Conservation (phyloP, 805 yeast genomes). For the Candida fluviatilis region DNA sequence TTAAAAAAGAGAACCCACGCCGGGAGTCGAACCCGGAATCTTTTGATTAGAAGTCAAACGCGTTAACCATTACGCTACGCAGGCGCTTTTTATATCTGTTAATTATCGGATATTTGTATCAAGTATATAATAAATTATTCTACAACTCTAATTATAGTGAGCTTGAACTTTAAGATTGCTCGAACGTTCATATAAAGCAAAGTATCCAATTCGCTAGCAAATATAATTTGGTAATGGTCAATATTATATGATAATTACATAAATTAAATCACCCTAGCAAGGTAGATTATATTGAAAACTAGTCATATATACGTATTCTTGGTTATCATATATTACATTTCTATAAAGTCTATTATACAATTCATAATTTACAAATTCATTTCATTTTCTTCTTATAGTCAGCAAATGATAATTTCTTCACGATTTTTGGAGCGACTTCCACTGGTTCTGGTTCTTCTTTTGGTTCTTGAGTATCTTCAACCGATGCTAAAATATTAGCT, state of each 20-base stretch:
- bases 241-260: no score
- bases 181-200: no score
- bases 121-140: no score
- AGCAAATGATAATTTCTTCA: constrained; percentile 62
- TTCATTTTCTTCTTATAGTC: constrained; percentile 64
- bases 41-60: constrained; percentile 66
- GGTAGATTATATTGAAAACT: no score
- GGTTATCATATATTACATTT: no score
- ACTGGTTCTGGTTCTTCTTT: constrained; percentile 1
- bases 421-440: constrained; percentile 9
- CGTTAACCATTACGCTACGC: constrained; percentile 67
- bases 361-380: constrained; percentile 10
- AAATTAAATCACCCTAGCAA: no score
- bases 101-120: not conserved
- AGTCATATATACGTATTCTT: no score
- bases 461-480: constrained; percentile 6
- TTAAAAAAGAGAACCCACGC: constrained; percentile 32
- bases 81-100: constrained; percentile 25
- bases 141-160: no score
- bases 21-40: constrained; percentile 65
- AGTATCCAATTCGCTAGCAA: no score
- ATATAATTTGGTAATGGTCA: no score
- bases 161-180: no score
- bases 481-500: constrained; percentile 3
- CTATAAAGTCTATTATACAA: no score